These are phyloP conservation scores for Aegilops longissima DNA, from an alignment of 176 grass and related monocot species.

Conservation along the genomic window DNA sequence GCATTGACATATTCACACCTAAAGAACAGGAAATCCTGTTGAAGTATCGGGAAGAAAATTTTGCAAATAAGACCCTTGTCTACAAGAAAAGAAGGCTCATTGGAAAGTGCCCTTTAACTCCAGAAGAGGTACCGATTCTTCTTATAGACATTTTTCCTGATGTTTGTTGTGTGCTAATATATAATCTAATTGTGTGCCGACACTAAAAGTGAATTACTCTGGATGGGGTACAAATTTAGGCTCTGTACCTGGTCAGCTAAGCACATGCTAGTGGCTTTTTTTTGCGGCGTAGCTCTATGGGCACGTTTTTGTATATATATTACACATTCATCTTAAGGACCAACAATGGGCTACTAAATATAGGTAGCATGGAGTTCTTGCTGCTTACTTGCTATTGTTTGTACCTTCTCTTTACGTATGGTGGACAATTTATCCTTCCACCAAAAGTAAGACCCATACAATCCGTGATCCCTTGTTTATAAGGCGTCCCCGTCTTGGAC, in stretches of 20 bases:
- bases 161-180: slow-evolving; percentile 10
- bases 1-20: slow-evolving; percentile 87
- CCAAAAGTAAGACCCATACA: neutral
- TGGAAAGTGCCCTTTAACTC: slow-evolving; percentile 98
- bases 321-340: neutral
- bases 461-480: neutral
- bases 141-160: slow-evolving; percentile 22
- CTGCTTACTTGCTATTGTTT: neutral
- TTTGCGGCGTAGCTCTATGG: neutral
- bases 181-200: neutral
- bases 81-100: slow-evolving; percentile 70
- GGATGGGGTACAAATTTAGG: neutral
- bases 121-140: slow-evolving; percentile 77
- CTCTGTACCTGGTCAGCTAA: neutral
- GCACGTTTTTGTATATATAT: neutral
- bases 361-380: neutral
- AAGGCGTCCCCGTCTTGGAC: no score
- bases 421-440: neutral
- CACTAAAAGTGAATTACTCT: neutral
- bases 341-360: neutral
- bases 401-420: neutral
- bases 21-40: slow-evolving; percentile 80
- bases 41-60: slow-evolving; percentile 82
- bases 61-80: slow-evolving; percentile 74
- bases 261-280: neutral